Evolutionary conservation across 2,329 filamentous ascomycete genomes (phyloP).

Genomic region (Ascochyta koolunga): DNA sequence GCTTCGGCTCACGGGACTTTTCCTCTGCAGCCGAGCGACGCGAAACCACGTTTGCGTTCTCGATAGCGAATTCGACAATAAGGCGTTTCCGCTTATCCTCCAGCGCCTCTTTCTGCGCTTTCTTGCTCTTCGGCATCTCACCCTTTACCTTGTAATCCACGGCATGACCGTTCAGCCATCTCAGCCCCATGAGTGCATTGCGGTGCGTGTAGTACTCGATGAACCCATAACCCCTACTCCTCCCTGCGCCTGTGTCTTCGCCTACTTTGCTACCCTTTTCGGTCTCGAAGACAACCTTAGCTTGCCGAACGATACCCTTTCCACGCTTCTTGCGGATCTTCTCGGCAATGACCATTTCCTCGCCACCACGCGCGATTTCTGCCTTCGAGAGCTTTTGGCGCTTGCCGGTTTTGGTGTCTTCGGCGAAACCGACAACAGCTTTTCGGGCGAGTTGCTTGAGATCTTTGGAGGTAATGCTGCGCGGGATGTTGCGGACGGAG

Average conservation of each 20-base stretch:
- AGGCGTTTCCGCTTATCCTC: slow-evolving; percentile 84
- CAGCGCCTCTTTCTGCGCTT: slow-evolving; percentile 49
- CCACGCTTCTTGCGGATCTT: slow-evolving; percentile 78
- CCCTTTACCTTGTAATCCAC: slow-evolving; percentile 58
- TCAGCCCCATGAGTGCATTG: slow-evolving; percentile 90
- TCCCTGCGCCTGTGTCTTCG: slow-evolving; percentile 77
- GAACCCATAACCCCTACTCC: slow-evolving; percentile 94
- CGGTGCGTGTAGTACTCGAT: slow-evolving; percentile 95
- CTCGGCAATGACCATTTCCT: slow-evolving; percentile 82
- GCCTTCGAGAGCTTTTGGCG: slow-evolving; percentile 86
- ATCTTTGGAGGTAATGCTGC: slow-evolving; percentile 80
- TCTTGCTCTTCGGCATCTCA: slow-evolving; percentile 53
- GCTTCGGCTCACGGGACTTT: slow-evolving; percentile 57
- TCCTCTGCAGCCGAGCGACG: slow-evolving; percentile 71
- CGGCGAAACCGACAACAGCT: slow-evolving; percentile 93
- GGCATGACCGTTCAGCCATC: slow-evolving; percentile 86
- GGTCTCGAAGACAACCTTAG: slow-evolving; percentile 93
- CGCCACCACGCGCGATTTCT: slow-evolving; percentile 79
- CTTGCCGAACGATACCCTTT: slow-evolving; percentile 87
- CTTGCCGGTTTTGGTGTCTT: slow-evolving; percentile 79
- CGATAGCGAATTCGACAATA: slow-evolving; percentile 96
- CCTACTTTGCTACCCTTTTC: slow-evolving; percentile 81
- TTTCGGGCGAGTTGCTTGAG: slow-evolving; percentile 89
- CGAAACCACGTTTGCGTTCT: slow-evolving; percentile 94
- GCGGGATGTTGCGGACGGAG: slow-evolving; percentile 88